Percentiles rank a stretch among this genome's conserved stretches.
Evolutionary conservation across 164 flowering plant genomes (phyloP).

Genomic region (Kingdonia uniflora): DNA sequence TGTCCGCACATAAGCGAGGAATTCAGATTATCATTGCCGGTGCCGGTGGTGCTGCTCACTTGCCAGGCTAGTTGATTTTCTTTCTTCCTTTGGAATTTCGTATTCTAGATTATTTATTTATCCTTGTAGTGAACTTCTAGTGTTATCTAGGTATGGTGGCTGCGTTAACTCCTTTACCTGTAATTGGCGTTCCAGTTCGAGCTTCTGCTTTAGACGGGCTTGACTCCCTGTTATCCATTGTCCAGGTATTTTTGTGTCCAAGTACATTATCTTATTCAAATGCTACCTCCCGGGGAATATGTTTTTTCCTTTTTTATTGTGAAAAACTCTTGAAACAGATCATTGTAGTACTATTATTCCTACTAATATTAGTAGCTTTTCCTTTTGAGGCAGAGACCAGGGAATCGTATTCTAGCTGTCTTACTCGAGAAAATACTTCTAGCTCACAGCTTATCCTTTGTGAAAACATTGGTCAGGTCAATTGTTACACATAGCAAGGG

Average conservation of each 20-base stretch:
- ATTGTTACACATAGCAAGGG: no score
- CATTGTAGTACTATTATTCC: no score
- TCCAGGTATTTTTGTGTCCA: constrained; percentile 49
- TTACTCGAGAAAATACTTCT: no score
- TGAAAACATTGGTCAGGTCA: no score
- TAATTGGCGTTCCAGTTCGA: constrained; percentile 93
- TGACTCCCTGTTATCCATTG: constrained; percentile 89
- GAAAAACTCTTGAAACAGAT: no score
- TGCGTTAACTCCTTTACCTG: constrained; percentile 81
- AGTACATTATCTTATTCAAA: neutral
- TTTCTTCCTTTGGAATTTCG: neutral
- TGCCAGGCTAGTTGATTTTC: constrained; percentile 56
- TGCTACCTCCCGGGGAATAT: neutral
- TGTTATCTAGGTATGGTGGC: constrained; percentile 87
- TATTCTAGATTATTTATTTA: neutral
- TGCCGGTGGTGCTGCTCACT: constrained; percentile 98
- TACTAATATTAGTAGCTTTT: no score
- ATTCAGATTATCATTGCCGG: constrained; percentile 88
- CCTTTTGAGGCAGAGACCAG: no score
- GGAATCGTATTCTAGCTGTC: no score
- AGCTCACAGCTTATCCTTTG: no score
- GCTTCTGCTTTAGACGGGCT: constrained; percentile 73
- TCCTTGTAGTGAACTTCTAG: neutral
- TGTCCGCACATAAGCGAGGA: constrained; percentile 69
- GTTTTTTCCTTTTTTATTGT: no score